Evolutionary conservation across 305 asterid species (phyloP), one percentile per base, ranked within the genome.

Genomic region (Euphrasia arctica): DNA sequence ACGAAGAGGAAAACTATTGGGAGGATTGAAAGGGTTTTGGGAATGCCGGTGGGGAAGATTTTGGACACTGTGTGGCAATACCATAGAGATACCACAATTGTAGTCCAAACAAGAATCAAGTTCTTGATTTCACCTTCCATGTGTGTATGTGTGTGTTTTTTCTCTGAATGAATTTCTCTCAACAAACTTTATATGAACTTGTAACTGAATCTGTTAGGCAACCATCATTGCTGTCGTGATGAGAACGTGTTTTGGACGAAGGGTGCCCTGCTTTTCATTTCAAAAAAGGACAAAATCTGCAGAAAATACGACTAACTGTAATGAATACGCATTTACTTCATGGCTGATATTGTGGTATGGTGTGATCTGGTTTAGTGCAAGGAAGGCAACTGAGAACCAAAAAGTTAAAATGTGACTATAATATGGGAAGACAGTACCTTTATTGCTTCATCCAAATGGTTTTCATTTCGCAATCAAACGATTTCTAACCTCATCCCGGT

Each of bases 101-200:
- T 66, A 0, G 60, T 47, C 81, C 85, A 79, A 49, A 82, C 78
- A 0, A 72, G 67, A 0, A 75, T 63, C 27, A 71, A 70, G 68
- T 73, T 82, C 56, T 73, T 78, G 54, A 79, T 75, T 57, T 82
- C 88, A 2, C 78, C 81, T 66, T 75, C 79, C 83, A 81, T 81
- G 5, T 12, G 18, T 45, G 52, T 0, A 11, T 8, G 12, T 42
- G 12, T 42, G 48, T 42, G 48, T 42, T 9, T 42, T 42, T 42
- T 12, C 22, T 18, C 22, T 18, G 22, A 18, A 18, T 18, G 22
- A 18, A 18, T 18, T 18, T 18, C 22, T 18, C 22, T 18, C 22
- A 18, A 18, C 22, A 18, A 18, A 18, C 22, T 18, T 18, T 18
- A 18, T 18, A 18, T 18, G 22, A 18, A 18, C 22, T 18, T 18